Conservation (phyloP, 352 stramenopile species). For the Phytopythium ostracodes region DNA sequence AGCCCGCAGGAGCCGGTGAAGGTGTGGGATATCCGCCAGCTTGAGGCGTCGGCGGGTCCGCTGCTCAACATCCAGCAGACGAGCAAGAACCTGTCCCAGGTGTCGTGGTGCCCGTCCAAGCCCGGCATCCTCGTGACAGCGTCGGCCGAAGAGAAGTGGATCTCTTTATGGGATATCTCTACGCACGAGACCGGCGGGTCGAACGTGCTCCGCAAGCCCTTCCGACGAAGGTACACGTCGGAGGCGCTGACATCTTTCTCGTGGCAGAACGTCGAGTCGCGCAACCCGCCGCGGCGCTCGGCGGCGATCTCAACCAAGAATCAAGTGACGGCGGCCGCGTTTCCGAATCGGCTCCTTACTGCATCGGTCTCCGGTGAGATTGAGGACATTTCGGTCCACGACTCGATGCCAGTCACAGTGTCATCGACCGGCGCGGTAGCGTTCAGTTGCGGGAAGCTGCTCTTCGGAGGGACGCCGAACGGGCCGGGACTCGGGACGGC, state of each 20-base stretch:
- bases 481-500: conserved; percentile 28
- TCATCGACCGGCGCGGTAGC: conserved; percentile 63
- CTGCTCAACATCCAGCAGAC: conserved; percentile 69
- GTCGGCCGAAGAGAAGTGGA: conserved; percentile 73
- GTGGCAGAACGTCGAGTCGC: conserved; percentile 60
- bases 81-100: conserved; percentile 70
- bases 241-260: conserved; percentile 76
- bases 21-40: conserved; percentile 83
- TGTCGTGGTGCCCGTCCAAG: conserved; percentile 83
- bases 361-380: conserved; percentile 68
- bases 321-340: conserved; percentile 45
- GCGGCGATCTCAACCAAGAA: conserved; percentile 23
- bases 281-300: conserved; percentile 12
- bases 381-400: conserved; percentile 86
- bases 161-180: conserved; percentile 82
- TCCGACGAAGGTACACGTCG: conserved; percentile 71
- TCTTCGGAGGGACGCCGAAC: conserved; percentile 49
- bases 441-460: conserved; percentile 70
- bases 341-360: conserved; percentile 77
- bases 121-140: conserved; percentile 74
- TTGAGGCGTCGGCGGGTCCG: conserved; percentile 60
- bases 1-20: conserved; percentile 78
- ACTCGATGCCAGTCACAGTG: conserved; percentile 79
- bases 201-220: conserved; percentile 62
- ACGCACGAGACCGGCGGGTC: conserved; percentile 46